These are phyloP conservation scores for Podospora comata DNA, from an alignment of 495 filamentous ascomycete genomes.

Conservation along the genomic window DNA sequence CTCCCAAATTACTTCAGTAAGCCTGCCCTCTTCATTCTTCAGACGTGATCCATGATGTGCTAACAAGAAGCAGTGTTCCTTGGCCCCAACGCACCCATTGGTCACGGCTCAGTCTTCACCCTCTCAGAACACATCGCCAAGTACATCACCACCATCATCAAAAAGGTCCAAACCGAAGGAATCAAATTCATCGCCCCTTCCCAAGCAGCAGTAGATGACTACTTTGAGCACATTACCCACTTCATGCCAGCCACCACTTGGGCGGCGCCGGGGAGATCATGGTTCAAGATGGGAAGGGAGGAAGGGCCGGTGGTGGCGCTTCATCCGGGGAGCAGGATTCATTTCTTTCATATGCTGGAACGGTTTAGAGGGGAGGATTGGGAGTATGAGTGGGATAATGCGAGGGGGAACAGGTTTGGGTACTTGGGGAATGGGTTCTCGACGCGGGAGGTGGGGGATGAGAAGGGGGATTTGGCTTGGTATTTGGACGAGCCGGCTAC, in stretches of 20 bases:
- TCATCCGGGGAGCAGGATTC: conserved; percentile 49
- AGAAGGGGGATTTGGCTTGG: conserved; percentile 40
- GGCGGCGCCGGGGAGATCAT: conserved; percentile 43
- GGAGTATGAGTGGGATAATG: conserved; percentile 42
- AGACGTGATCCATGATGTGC: neutral
- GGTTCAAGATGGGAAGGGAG: conserved; percentile 46
- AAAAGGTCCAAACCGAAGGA: conserved; percentile 45
- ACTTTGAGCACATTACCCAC: conserved; percentile 40
- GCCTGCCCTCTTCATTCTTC: conserved; percentile 13
- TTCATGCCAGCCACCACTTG: conserved; percentile 52
- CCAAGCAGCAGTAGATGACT: conserved; percentile 44
- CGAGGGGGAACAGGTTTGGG: conserved; percentile 38
- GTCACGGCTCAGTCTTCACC: conserved; percentile 49
- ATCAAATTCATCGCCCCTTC: conserved; percentile 42
- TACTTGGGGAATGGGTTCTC: conserved; percentile 53
- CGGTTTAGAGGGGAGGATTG: conserved; percentile 50
- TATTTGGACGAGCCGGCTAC: conserved; percentile 36
- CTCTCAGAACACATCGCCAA: conserved; percentile 45
- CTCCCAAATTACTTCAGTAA: conserved; percentile 51
- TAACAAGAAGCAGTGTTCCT: conserved; percentile 40
- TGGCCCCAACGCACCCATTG: conserved; percentile 49
- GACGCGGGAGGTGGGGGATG: conserved; percentile 37
- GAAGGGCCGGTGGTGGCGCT: conserved; percentile 49
- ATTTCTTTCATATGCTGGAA: conserved; percentile 53
- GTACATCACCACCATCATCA: conserved; percentile 44